Evolutionary conservation across 169 alveolate species (phyloP).

Genomic region (Cryptosporidium ryanae): DNA sequence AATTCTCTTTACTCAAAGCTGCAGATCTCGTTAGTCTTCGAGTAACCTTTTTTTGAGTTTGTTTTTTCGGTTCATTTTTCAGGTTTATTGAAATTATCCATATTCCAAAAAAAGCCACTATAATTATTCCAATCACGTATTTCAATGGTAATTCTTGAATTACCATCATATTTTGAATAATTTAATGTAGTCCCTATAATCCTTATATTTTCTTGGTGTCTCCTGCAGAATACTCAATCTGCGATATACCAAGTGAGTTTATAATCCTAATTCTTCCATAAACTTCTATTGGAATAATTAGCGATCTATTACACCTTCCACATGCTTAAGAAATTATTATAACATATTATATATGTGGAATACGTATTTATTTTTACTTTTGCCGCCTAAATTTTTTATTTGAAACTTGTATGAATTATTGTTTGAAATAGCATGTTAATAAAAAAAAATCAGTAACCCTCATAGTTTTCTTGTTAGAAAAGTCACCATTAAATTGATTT

Average conservation of each 20-base stretch:
- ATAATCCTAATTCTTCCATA: slow-evolving; percentile 19
- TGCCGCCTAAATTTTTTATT: slow-evolving; percentile 47
- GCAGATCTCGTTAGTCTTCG: slow-evolving; percentile 29
- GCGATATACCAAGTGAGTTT: slow-evolving; percentile 54
- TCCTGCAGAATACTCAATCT: slow-evolving; percentile 33
- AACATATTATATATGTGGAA: slow-evolving; percentile 44
- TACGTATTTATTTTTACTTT: slow-evolving; percentile 18
- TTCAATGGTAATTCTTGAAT: slow-evolving; percentile 37
- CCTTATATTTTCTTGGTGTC: neutral
- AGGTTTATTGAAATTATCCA: slow-evolving; percentile 38
- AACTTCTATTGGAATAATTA: neutral
- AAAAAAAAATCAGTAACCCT: too few species aligned
- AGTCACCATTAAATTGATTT: too few species aligned
- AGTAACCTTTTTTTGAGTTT: slow-evolving; percentile 18
- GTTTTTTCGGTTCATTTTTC: slow-evolving; percentile 43
- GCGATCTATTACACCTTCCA: slow-evolving; percentile 69
- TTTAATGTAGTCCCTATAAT: neutral
- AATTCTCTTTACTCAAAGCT: slow-evolving; percentile 8
- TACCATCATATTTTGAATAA: slow-evolving; percentile 12
- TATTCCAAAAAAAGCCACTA: slow-evolving; percentile 25
- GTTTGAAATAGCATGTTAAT: neutral
- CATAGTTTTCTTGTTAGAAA: too few species aligned
- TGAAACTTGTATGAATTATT: neutral
- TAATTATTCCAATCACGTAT: slow-evolving; percentile 45
- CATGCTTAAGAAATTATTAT: slow-evolving; percentile 24